Base-by-base conservation (phyloP, 805 yeast species). In the Scheffersomyces lignosus region DNA sequence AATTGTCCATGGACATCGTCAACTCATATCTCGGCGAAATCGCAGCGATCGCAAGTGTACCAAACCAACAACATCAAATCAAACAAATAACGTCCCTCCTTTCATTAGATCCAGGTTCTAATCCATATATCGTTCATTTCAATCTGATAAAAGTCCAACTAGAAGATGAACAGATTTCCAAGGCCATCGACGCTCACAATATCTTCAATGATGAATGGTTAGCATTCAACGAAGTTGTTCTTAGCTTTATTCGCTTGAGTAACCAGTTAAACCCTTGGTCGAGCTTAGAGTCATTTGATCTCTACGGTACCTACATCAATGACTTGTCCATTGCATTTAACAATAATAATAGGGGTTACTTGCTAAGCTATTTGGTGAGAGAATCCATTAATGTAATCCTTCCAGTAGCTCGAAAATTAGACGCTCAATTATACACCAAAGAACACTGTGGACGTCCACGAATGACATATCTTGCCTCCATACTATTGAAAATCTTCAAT, bases 401-500 rank as follows among this genome's bases (percentile, higher is more conserved):
- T 3, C 83, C 82, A 4, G 44, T 77, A 39, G 68, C 77, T 12
- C 62, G 48, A 4, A 58, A 56, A 36, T 47, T 69, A 17, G 75
- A 69, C 56, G 35, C 46, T 45, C 54, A 66, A 63, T 38, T 83
- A 64, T 58, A 48, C 49, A 35, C 62, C 58, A 48, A 58, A 61
- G 63, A 75, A 65, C 62, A 52, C 44, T 42, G 63, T 51, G 22
- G 60, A 36, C 64, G 62, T 35, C 78, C 79, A 6, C 47, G 82
- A 38, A 51, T 74, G 27, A 63, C 76, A 4, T 73, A 70, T 53
- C 50, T 76, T 16, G 79, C 87, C 0, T 66, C 80, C 3, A 58
- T 78, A 2, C 60, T 82, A 13, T 62, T 83, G 33, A 76, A 73
- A 47, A 58, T 80, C 18, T 81, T 82, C 62, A 82, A 83, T 49